Percentiles rank a stretch among this genome's conserved stretches.
Evolutionary conservation across 345 rosid genomes (phyloP).

Genomic region (Microthlaspi erraticum): DNA sequence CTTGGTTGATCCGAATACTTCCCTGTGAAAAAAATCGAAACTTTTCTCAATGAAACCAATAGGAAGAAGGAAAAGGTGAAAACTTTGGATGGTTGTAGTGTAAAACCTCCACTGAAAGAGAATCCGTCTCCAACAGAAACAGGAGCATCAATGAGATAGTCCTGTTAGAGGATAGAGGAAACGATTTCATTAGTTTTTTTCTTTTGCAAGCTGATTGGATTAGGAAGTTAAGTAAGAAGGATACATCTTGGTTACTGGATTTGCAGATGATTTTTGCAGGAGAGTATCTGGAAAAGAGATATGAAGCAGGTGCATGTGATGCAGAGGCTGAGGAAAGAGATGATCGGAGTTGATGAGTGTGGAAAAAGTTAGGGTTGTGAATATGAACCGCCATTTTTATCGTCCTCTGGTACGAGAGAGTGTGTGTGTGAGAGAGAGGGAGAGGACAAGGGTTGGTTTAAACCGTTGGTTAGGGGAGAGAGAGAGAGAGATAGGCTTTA

Average conservation of each 20-base stretch:
- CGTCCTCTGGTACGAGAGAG: constrained; percentile 22
- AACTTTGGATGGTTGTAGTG: not conserved
- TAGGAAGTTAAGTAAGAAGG: constrained; percentile 11
- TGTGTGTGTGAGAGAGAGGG: constrained; percentile 15
- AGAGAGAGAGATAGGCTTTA: constrained; percentile 17
- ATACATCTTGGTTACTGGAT: constrained; percentile 58
- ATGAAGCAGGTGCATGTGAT: constrained; percentile 28
- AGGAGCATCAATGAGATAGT: constrained; percentile 87
- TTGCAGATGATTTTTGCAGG: constrained; percentile 50
- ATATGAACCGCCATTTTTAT: constrained; percentile 41
- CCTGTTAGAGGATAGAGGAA: constrained; percentile 48
- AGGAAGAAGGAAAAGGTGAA: not conserved
- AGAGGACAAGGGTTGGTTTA: constrained; percentile 33
- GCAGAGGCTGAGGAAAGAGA: constrained; percentile 27
- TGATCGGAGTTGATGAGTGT: constrained; percentile 43
- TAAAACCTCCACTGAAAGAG: constrained; percentile 88
- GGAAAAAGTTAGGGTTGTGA: constrained; percentile 41
- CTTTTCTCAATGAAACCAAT: not conserved
- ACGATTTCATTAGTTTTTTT: not conserved
- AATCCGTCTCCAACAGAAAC: constrained; percentile 91
- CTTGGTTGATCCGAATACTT: constrained; percentile 84
- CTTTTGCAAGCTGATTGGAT: not conserved
- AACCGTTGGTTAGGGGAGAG: constrained; percentile 35
- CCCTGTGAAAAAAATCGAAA: constrained; percentile 49
- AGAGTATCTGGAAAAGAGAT: constrained; percentile 21